A percentile compares a stretch with the other conserved stretches of the same genome.
These are phyloP conservation scores for Backusella tarrabulga DNA, from an alignment of 192 early-diverging fungal genomes.

Conservation along the genomic window DNA sequence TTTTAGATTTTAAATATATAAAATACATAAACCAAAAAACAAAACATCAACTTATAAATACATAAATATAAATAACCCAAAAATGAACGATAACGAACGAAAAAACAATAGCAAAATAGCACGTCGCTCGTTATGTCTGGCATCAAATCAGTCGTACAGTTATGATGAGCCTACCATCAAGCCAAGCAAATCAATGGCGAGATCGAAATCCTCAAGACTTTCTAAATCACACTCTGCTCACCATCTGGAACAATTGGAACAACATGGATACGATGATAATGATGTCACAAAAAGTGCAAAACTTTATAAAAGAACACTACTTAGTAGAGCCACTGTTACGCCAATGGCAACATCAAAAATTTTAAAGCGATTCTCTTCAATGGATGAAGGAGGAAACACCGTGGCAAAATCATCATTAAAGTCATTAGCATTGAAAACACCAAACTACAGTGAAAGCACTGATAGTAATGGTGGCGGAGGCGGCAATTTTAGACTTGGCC, in stretches of 20 bases:
- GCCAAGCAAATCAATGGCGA: not conserved
- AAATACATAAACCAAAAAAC: not conserved
- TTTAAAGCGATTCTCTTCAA: constrained; percentile 7
- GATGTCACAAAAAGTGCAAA: not conserved
- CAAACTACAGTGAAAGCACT: not conserved
- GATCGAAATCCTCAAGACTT: not conserved
- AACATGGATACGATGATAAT: not conserved
- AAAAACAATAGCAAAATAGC: constrained; percentile 11
- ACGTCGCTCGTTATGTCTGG: not conserved
- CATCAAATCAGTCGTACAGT: not conserved
- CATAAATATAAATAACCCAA: not conserved
- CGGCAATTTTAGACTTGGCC: constrained; percentile 8
- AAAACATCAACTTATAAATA: not conserved
- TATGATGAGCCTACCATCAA: not conserved
- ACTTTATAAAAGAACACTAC: not conserved
- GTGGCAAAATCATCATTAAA: not conserved
- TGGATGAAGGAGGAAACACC: not conserved
- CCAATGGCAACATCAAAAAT: not conserved
- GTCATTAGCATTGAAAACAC: not conserved
- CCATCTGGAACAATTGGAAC: not conserved
- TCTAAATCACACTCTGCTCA: constrained; percentile 10
- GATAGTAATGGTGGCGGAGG: not conserved
- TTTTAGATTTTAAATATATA: not conserved
- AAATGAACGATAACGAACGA: not conserved
- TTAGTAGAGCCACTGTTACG: constrained; percentile 1